Evolutionary conservation across 2,329 filamentous ascomycete genomes (phyloP).

Genomic region (Westerdykella ornata): DNA sequence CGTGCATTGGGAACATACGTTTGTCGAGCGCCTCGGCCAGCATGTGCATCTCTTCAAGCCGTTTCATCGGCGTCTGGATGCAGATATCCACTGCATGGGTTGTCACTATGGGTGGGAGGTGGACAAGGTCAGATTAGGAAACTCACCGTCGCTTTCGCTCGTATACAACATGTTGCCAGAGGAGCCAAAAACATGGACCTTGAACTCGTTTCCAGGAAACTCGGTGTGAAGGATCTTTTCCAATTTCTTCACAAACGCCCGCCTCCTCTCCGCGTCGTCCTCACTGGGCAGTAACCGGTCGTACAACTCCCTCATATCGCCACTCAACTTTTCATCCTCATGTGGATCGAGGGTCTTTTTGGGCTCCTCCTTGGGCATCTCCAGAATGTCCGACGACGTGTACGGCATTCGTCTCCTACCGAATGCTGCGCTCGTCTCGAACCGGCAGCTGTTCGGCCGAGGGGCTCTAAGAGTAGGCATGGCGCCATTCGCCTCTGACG

Average conservation of each 20-base stretch:
- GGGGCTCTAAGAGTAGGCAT: conserved; percentile 60
- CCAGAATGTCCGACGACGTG: conserved; percentile 75
- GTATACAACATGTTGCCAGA: conserved; percentile 93
- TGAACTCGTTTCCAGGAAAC: conserved; percentile 87
- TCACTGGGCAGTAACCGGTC: conserved; percentile 74
- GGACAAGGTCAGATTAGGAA: conserved; percentile 12
- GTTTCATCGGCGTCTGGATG: conserved; percentile 85
- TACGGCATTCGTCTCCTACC: conserved; percentile 87
- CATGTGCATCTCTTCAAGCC: conserved; percentile 81
- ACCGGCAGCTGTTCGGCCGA: conserved; percentile 63
- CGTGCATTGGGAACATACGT: conserved; percentile 52
- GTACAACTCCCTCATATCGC: conserved; percentile 81
- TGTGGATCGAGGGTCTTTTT: conserved; percentile 47
- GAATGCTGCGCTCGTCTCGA: conserved; percentile 77
- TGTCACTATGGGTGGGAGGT: not conserved
- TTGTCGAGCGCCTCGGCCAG: conserved; percentile 79
- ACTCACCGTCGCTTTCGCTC: conserved; percentile 86
- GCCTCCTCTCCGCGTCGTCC: conserved; percentile 68
- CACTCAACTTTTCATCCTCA: conserved; percentile 53
- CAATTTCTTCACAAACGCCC: conserved; percentile 75
- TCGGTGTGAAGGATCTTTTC: conserved; percentile 81
- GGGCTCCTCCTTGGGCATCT: conserved; percentile 59
- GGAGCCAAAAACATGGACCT: conserved; percentile 92
- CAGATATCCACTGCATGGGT: conserved; percentile 76
- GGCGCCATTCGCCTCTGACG: conserved; percentile 77